Conservation (phyloP, 1,139 yeast genomes). For the Candida glucosophila region DNA sequence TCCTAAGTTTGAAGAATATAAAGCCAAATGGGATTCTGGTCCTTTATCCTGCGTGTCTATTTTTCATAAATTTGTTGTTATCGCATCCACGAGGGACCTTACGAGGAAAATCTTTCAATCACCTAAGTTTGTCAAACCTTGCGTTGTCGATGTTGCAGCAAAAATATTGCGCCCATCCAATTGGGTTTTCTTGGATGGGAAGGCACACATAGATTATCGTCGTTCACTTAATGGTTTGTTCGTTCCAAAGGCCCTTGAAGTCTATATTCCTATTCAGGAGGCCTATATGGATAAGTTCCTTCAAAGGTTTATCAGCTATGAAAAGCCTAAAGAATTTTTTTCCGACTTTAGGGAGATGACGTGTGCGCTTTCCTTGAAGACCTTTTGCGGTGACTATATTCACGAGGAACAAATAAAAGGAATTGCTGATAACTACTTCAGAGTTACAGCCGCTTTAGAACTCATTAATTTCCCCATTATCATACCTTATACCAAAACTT, state of each 20-base stretch:
- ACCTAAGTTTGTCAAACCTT: constrained; percentile 86
- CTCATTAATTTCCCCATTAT: constrained; percentile 96
- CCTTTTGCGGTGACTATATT: constrained; percentile 94
- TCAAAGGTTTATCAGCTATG: constrained; percentile 50
- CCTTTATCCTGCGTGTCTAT: constrained; percentile 93
- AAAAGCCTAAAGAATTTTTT: constrained; percentile 69
- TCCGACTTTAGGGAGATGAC: constrained; percentile 90
- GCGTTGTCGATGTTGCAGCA: constrained; percentile 94
- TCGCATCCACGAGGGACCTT: constrained; percentile 84
- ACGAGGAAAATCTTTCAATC: constrained; percentile 83
- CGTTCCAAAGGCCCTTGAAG: constrained; percentile 72
- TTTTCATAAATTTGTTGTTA: constrained; percentile 94
- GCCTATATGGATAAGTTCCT: constrained; percentile 74
- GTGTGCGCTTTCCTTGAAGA: constrained; percentile 87
- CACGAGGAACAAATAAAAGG: constrained; percentile 80
- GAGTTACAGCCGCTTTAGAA: constrained; percentile 91
- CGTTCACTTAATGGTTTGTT: constrained; percentile 84
- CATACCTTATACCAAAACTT: constrained; percentile 89
- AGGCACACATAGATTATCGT: constrained; percentile 89
- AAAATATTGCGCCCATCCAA: constrained; percentile 89
- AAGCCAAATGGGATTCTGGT: constrained; percentile 91
- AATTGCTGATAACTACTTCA: constrained; percentile 86
- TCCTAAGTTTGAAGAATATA: constrained; percentile 91
- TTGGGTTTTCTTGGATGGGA: constrained; percentile 97
- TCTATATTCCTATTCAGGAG: constrained; percentile 80